Base-by-base conservation (phyloP, 306 rosid genomes). In the Arachis hypogaea region DNA sequence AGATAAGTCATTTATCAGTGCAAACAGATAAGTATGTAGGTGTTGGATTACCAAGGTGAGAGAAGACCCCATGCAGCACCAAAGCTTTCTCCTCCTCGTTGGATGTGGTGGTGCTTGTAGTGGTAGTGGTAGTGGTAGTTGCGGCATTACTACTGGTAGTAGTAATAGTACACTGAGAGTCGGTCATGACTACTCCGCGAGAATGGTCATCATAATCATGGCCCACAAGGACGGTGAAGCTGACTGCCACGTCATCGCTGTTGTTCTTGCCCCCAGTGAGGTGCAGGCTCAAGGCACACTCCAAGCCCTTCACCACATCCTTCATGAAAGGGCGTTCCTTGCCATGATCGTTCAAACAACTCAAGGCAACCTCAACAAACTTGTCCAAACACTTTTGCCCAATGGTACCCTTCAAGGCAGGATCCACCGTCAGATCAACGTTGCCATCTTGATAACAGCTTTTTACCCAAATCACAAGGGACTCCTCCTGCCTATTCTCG, bases 291-390 rank as follows among this genome's bases (percentile, higher is more conserved):
- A 67, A 22, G 0, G 84, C 87, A 54, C 47, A 47, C 74, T 78
- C 87, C 0, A 87, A 68, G 3, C 58, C 78, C 63, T 46, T 54
- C 29, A 75, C 69, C 16, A 90, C 88, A 3, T 90, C 90, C 2
- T 71, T 80, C 97, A 86, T 88, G 3, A 81, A 12, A 0, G 88
- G 90, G 64, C 92, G 69, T 7, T 80, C 54, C 16, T 47, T 61
- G 36, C 93, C 90, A 0, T 82, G 55, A 0, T 86, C 88, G 8
- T 36, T 4, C 54, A 88, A 56, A 70, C 92, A 86, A 59, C 79
- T 77, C 58, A 85, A 41, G 4, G 79, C 87, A 8, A 82, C 52
- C 56, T 79, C 77, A 1, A 73, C 45, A 12, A 51, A 89, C 22
- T 77, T 78, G 9, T 69, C 66, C 45, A 89, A 47, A 62, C 89